Base-by-base conservation (phyloP, 352 stramenopile genomes). In the Phytophthora podocarpi region DNA sequence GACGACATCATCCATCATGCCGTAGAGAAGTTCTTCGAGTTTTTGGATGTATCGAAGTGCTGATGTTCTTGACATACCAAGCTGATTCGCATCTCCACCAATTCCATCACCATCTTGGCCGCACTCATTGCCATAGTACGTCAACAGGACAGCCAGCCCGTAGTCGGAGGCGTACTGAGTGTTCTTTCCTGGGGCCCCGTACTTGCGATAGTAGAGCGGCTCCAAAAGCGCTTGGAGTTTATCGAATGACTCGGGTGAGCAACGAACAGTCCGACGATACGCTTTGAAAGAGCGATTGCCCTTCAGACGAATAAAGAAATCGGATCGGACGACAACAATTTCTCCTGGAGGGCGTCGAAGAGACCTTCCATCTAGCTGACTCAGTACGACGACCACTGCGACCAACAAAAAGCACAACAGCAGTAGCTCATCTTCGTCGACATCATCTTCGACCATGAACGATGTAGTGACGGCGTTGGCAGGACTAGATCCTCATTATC, bases 81-180 rank as follows among this genome's bases (percentile, higher is more conserved):
- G 36, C 13, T 42, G 36, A 0, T 26, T 34, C 13, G 49, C 49
- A 15, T 35, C 35, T 1, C 49, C 52, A 53, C 40, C 52, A 4
- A 55, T 63, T 13, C 35, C 42, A 28, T 63, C 43, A 10, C 24
- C 54, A 30, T 54, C 42, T 63, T 63, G 42, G 2, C 54, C 42
- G 31, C 42, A 54, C 1, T 43, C 54, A 27, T 63, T 63, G 6
- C 43, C 42, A 23, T 63, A 63, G 9, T 63, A 63, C 9, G 54
- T 55, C 11, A 55, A 18, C 2, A 63, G 34, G 0, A 47, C 54
- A 20, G 54, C 54, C 26, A 63, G 42, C 1, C 41, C 54, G n/a
- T 24, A 43, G 34, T 63, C 54, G 35, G 45, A 63, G 5, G 32
- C 11, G 24, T 50, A 55, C 30, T 54, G 42, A 8, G 11, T 34